A percentile compares a stretch with the other conserved stretches of the same genome.
These are phyloP conservation scores for Cinnamomum micranthum DNA, from an alignment of 164 flowering plant genomes.

Conservation along the genomic window DNA sequence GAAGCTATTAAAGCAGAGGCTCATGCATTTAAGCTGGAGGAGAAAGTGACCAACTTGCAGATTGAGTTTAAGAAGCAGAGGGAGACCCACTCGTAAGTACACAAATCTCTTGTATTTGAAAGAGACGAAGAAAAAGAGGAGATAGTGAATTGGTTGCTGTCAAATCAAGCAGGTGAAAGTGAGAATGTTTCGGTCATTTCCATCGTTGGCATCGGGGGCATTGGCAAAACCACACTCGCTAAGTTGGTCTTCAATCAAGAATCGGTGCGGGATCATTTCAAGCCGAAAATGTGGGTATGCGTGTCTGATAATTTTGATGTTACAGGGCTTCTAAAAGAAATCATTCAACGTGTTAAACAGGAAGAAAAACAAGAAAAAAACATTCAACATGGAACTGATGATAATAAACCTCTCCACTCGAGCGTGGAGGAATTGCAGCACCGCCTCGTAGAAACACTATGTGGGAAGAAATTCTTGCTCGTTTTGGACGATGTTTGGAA, in stretches of 20 bases:
- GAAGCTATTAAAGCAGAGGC: background rate
- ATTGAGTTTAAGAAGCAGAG: background rate
- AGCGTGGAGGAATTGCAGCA: background rate
- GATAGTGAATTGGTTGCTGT: background rate
- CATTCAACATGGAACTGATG: background rate
- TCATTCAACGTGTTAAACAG: background rate
- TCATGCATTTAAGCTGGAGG: background rate
- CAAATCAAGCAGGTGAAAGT: too few relatives aligned
- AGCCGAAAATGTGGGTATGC: conserved; percentile 1
- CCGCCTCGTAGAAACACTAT: background rate
- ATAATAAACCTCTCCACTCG: too few relatives aligned
- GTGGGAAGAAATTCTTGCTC: conserved; percentile 1
- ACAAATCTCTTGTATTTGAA: background rate
- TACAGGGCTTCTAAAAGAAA: background rate
- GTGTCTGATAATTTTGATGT: background rate
- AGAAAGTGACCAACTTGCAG: background rate
- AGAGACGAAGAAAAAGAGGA: conserved; percentile 1
- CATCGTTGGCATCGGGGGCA: conserved; percentile 9
- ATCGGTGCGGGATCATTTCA: background rate
- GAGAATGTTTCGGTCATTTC: background rate
- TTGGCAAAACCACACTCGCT: conserved; percentile 14
- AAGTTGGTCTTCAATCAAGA: conserved; percentile 1
- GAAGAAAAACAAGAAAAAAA: too few relatives aligned
- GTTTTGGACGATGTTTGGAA: conserved; percentile 13
- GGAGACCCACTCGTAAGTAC: background rate